Base-by-base conservation (phyloP, 2,329 filamentous ascomycete genomes). In the Paecilomyces dactylethromorphus region DNA sequence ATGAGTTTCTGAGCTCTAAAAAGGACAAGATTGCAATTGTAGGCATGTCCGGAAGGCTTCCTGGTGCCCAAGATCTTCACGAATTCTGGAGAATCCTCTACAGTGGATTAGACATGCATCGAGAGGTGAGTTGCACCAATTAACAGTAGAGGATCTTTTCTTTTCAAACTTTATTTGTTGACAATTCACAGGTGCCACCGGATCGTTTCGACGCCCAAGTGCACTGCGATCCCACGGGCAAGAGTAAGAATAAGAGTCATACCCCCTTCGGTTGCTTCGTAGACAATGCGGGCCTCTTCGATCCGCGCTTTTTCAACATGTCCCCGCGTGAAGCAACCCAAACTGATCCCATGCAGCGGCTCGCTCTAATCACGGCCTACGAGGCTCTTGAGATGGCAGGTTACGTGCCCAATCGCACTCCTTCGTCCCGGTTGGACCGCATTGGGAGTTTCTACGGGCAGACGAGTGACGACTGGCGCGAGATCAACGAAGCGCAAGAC, bases 261-360 rank as follows among this genome's bases (percentile, higher is more conserved):
- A 89, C 87, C 1, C 85, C 86, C 1, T 89, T 84, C 65, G 88
- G 88, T 5, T 89, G 87, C 75, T 91, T 84, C 71, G 82, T 89
- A 60, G 83, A 90, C 24, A 83, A 91, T 61, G 89, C 89, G 0
- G 88, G 88, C 58, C 79, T 88, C 54, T 93, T 93, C 68, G 90
- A 93, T 66, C 87, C 88, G n/a, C 81, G 87, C 0, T 92, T 93
- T 76, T 93, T 93, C 82, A 91, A 91, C 74, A 92, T 93, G 87
- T 92, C 89, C 35, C 89, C 89, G 5, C 84, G 88, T 65, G 89
- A 93, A 74, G 90, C 90, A 29, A 84, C 85, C 56, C 88, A 92
- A 69, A 91, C 88, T 1, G 90, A 93, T 70, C 90, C 90, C 0
- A 91, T 91, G 83, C 89, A 91, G 71, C 83, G 90, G 65, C 80